phyloP scores from a whole-genome alignment of 2,329 filamentous ascomycete species.

The Herpotrichia juniperi region DNA sequence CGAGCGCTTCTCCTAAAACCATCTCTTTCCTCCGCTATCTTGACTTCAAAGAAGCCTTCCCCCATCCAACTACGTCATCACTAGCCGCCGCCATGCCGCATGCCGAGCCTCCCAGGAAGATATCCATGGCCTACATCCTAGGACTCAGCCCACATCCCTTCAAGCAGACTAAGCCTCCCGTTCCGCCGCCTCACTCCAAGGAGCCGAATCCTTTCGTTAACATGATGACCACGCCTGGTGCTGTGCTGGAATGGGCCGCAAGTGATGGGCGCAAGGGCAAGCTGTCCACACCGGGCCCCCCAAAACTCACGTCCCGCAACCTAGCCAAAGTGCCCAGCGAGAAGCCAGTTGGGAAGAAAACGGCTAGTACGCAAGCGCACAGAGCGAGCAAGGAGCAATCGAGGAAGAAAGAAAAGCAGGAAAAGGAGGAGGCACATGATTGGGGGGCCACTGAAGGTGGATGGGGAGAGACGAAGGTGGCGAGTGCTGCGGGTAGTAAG shows the following conservation, averaged over 20 bases:
- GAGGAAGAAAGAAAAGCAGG: neutral
- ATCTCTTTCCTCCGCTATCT: neutral
- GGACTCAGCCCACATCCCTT: slow-evolving; percentile 38
- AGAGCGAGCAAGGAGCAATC: neutral
- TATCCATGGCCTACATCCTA: slow-evolving; percentile 35
- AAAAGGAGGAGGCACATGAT: neutral
- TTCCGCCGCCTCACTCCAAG: slow-evolving; percentile 5
- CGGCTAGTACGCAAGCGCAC: slow-evolving; percentile 1
- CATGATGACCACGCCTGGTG: slow-evolving; percentile 21
- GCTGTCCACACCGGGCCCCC: slow-evolving; percentile 22
- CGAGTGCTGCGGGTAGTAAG: neutral
- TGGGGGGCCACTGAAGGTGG: neutral
- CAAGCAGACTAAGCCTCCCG: slow-evolving; percentile 25
- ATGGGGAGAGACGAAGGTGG: neutral
- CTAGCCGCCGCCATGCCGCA: neutral
- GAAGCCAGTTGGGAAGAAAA: slow-evolving; percentile 1
- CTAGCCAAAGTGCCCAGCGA: slow-evolving; percentile 18
- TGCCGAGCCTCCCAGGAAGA: slow-evolving; percentile 13
- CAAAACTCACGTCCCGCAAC: slow-evolving; percentile 19
- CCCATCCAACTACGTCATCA: too few species aligned
- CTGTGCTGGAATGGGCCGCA: slow-evolving; percentile 37
- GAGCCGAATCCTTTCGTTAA: neutral
- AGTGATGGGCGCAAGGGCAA: slow-evolving; percentile 40
- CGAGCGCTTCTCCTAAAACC: neutral
- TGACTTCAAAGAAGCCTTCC: neutral